Conservation (phyloP, 1,284 basidiomycete genomes). For the Trametes sp. region DNA sequence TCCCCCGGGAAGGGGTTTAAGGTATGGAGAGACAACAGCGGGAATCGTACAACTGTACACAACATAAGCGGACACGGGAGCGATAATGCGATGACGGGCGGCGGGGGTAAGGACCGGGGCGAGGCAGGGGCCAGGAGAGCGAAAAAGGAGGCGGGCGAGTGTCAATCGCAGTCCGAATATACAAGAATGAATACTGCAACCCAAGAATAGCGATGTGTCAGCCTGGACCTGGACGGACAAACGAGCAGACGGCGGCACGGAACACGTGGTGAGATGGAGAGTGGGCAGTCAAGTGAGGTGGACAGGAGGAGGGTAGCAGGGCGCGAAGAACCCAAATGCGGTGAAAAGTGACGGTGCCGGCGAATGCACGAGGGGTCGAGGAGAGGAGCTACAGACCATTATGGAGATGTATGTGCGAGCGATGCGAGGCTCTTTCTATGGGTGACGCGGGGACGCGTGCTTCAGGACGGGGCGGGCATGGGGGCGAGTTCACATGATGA, state of each 20-base stretch:
- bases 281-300: conserved; percentile 8
- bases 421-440: conserved; percentile 32
- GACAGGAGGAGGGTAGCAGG: background rate
- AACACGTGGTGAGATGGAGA: conserved; percentile 10
- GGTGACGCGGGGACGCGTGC: conserved; percentile 18
- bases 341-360: conserved; percentile 6
- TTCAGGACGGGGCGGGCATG: conserved; percentile 16
- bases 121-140: background rate
- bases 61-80: conserved; percentile 14
- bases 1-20: conserved; percentile 25
- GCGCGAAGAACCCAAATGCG: conserved; percentile 19
- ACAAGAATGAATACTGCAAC: conserved; percentile 29
- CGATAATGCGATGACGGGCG: background rate
- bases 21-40: conserved; percentile 27
- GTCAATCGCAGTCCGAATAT: conserved; percentile 34
- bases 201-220: conserved; percentile 32
- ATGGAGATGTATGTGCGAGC: conserved; percentile 32
- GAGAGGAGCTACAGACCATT: conserved; percentile 30
- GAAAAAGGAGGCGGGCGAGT: conserved; percentile 16
- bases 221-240: conserved; percentile 9
- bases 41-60: conserved; percentile 39
- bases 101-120: conserved; percentile 1
- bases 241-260: background rate
- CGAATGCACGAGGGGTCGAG: conserved; percentile 11
- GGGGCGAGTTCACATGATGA: conserved; percentile 66